phyloP scores from a whole-genome alignment of 2,329 filamentous ascomycete species.

The Microthyrium microscopicum region DNA sequence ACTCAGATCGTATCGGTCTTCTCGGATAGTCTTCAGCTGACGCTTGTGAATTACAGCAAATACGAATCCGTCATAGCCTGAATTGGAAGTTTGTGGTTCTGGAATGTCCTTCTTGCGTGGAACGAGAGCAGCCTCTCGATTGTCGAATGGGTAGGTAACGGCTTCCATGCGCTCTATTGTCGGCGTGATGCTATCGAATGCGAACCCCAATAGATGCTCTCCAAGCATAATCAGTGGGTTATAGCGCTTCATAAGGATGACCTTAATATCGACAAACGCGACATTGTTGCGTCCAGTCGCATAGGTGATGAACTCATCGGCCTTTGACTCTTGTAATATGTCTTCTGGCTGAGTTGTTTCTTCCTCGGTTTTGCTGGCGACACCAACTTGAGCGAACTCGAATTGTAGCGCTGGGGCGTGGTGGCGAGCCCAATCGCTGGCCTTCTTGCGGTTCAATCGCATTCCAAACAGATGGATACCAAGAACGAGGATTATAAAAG shows the following conservation, averaged over 20 bases:
- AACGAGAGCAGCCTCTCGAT: conserved; percentile 66
- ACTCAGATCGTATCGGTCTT: conserved; percentile 87
- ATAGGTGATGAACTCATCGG: conserved; percentile 76
- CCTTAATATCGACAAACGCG: conserved; percentile 73
- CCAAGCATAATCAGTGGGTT: conserved; percentile 55
- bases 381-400: conserved; percentile 77
- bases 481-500: conserved; percentile 57
- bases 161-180: conserved; percentile 63
- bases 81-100: conserved; percentile 44
- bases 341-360: conserved; percentile 35
- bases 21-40: conserved; percentile 72
- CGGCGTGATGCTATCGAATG: conserved; percentile 58
- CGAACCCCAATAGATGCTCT: conserved; percentile 55
- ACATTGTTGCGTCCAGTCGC: conserved; percentile 84
- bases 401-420: conserved; percentile 54
- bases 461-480: conserved; percentile 68
- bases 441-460: conserved; percentile 61
- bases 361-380: conserved; percentile 23
- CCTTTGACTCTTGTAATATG: conserved; percentile 68
- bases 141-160: conserved; percentile 76
- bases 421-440: conserved; percentile 61
- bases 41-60: conserved; percentile 95
- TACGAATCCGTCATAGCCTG: conserved; percentile 73
- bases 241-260: conserved; percentile 70
- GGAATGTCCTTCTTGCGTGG: conserved; percentile 41